These are phyloP conservation scores for Penicillium vulpinum DNA, from an alignment of 2,329 filamentous ascomycete genomes.

Conservation along the genomic window DNA sequence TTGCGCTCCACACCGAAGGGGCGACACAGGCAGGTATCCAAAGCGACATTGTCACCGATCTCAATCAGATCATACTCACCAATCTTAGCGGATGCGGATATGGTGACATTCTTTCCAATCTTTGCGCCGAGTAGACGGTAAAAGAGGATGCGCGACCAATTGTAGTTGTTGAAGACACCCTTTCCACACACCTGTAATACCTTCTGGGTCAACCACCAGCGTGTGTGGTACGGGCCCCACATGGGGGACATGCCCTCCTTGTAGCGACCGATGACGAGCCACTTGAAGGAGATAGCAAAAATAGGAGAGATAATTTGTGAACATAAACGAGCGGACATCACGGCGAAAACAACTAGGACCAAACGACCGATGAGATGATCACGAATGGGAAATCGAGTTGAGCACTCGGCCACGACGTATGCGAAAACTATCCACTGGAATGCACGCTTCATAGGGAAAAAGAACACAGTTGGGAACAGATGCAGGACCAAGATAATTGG, in stretches of 20 bases:
- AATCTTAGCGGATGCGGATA: constrained; percentile 45
- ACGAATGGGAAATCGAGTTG: constrained; percentile 37
- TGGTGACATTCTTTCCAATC: constrained; percentile 54
- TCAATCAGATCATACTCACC: constrained; percentile 61
- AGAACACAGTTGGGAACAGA: constrained; percentile 50
- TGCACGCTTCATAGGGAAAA: constrained; percentile 55
- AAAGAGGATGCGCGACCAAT: constrained; percentile 48
- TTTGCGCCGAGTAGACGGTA: constrained; percentile 55
- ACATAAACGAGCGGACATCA: constrained; percentile 45
- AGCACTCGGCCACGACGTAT: constrained; percentile 45
- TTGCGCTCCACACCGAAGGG: constrained; percentile 59
- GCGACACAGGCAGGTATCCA: constrained; percentile 52
- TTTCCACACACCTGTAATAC: constrained; percentile 51
- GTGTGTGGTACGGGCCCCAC: constrained; percentile 60
- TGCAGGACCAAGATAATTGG: constrained; percentile 53
- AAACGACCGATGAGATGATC: constrained; percentile 48
- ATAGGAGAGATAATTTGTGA: constrained; percentile 47
- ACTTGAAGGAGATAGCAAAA: constrained; percentile 55
- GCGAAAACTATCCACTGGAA: constrained; percentile 57
- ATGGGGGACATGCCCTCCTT: constrained; percentile 58
- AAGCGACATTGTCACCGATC: constrained; percentile 52
- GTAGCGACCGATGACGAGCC: constrained; percentile 57
- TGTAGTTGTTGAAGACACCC: constrained; percentile 29
- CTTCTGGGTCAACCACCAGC: constrained; percentile 62
- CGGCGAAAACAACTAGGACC: constrained; percentile 50